Evolutionary conservation across 2,329 filamentous ascomycete species (phyloP).

Genomic region (Cladosporium sphaerospermum): DNA sequence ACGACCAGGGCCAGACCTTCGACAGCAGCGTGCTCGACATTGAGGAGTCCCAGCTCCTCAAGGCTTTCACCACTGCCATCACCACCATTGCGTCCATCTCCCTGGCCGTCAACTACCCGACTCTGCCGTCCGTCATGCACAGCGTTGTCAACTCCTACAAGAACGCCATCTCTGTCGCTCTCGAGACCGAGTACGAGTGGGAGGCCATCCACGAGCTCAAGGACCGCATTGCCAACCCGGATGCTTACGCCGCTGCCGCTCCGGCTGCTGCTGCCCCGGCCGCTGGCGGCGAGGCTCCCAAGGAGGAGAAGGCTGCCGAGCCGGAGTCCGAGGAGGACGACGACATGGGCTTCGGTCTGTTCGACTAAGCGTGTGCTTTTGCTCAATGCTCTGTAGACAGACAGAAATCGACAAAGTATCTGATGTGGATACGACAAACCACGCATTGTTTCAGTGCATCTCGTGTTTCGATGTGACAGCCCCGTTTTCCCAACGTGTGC

Average conservation of each 20-base stretch:
- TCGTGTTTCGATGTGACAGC: slow-evolving; percentile 13
- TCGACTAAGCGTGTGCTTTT: slow-evolving; percentile 39
- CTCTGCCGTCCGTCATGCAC: slow-evolving; percentile 92
- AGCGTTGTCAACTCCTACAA: slow-evolving; percentile 97
- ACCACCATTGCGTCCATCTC: slow-evolving; percentile 84
- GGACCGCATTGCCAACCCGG: slow-evolving; percentile 98
- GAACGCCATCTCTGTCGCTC: slow-evolving; percentile 83
- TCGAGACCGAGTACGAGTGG: slow-evolving; percentile 90
- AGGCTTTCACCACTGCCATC: slow-evolving; percentile 73
- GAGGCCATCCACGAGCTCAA: slow-evolving; percentile 95
- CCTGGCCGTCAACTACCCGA: slow-evolving; percentile 90
- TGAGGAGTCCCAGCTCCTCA: slow-evolving; percentile 87
- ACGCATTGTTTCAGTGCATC: slow-evolving; percentile 12
- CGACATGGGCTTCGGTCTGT: slow-evolving; percentile 50
- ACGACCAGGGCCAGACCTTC: slow-evolving; percentile 96
- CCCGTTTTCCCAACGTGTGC: background rate
- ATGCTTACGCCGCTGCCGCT: slow-evolving; percentile 82
- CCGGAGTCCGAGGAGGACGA: slow-evolving; percentile 58
- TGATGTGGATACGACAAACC: slow-evolving; percentile 16
- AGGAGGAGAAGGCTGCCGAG: slow-evolving; percentile 53
- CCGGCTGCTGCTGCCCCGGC: slow-evolving; percentile 54
- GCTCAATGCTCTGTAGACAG: slow-evolving; percentile 1
- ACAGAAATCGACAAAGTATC: slow-evolving; percentile 11
- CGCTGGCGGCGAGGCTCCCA: slow-evolving; percentile 46
- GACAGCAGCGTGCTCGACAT: slow-evolving; percentile 81